Base-by-base conservation (phyloP, 78 protist genomes). In the Dictyostelium capitatum region DNA sequence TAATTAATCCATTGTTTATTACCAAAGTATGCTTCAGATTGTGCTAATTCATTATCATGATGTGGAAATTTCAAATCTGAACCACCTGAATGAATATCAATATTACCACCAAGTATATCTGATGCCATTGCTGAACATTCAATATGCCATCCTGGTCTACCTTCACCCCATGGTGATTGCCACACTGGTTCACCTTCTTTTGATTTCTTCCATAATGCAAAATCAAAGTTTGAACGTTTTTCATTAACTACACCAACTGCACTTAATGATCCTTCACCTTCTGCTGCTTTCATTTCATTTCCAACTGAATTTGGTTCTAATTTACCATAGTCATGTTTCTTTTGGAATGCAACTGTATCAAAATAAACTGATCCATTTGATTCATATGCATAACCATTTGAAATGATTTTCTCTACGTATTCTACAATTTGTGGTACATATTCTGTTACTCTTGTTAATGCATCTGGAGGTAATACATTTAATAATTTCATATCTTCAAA, bases 71-170 rank as follows among this genome's bases (percentile, higher is more conserved):
- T 83, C 28, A 99, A 96, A 87, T 99, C 99, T 28, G 65, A 46
- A 37, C 99, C 99, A 12, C 99, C 99, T 8, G 96, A 20, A 67
- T 96, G 98, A 11, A 98, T 50, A 79, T 97, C 98, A 0, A 98
- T 51, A 11, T 74, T 37, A 6, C 67, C n/a, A 25, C 97, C 98
- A 9, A 97, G 30, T 20, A 95, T 48, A 50, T 95, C 95, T 0
- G 89, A 73, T 25, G 97, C 97, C 99, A 99, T 99, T 17, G 96
- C 99, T 4, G 98, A 94, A 98, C 99, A 99, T 95, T 99, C 99
- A 65, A 99, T 99, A 96, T 99, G 99, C 99, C 99, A 99, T 15
- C 99, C 99, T 20, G 99, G 99, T 20, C 99, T 94, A 28, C 99
- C 99, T 9, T 1, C 47, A 30, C 99, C 99, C 99, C 99, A 99